Percentiles rank a stretch among this genome's conserved stretches.
Conservation (phyloP, 495 filamentous ascomycete species). For the Tuber borchii region DNA sequence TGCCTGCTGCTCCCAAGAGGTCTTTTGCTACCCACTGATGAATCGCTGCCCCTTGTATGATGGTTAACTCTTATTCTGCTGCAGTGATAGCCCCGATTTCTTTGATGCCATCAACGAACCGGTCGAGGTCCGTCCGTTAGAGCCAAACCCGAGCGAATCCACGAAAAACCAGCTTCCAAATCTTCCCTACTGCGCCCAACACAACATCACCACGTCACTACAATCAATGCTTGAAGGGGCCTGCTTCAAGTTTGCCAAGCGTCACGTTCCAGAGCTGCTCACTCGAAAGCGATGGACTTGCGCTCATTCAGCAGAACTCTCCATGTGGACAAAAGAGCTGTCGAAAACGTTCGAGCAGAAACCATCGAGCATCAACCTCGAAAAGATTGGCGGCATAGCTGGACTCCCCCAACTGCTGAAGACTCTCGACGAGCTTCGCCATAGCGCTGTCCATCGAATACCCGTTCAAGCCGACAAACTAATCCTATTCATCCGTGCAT, state of each 20-base stretch:
- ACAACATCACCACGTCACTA: slow-evolving; percentile 10
- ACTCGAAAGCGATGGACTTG: slow-evolving; percentile 12
- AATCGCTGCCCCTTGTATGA: background rate
- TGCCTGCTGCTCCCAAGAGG: background rate
- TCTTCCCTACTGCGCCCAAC: slow-evolving; percentile 15
- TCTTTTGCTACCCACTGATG: background rate
- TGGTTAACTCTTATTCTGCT: background rate
- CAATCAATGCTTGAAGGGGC: slow-evolving; percentile 18
- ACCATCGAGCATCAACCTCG: background rate
- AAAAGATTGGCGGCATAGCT: background rate
- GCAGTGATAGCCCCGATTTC: background rate
- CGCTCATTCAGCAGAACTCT: slow-evolving; percentile 19
- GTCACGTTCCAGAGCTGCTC: slow-evolving; percentile 11
- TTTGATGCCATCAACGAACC: background rate
- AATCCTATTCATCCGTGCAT: slow-evolving; percentile 8
- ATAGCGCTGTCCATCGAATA: slow-evolving; percentile 17
- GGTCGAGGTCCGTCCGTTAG: background rate
- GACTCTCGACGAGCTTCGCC: slow-evolving; percentile 14
- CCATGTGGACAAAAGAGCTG: slow-evolving; percentile 18
- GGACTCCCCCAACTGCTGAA: slow-evolving; percentile 12
- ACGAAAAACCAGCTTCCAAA: background rate
- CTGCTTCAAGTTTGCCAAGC: slow-evolving; percentile 17
- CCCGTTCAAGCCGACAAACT: slow-evolving; percentile 10
- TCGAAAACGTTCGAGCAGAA: background rate
- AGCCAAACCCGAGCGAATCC: background rate